Evolutionary conservation across 2,329 filamentous ascomycete species (phyloP), one percentile per base, ranked within the genome.

Genomic region (Lachnellula arida): DNA sequence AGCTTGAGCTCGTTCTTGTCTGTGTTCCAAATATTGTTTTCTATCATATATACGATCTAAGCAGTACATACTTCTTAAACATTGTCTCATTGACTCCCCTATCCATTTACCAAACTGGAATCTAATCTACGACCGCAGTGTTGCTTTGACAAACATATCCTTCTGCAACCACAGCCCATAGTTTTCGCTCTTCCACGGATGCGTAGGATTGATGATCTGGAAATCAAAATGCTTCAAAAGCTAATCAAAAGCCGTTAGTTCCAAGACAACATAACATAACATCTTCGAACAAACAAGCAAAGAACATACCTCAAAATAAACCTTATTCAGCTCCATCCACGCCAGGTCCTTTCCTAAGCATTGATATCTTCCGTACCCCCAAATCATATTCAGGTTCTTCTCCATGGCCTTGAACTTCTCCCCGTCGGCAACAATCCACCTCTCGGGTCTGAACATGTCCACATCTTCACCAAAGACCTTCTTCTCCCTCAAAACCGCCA

Each of bases 331-430:
- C 66, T 79, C 77, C 70, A 79, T 76, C 56, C 75, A 62, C 1
- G 77, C 78, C 55, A 81, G 74, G 1, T 73, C 68, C 62, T 72
- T 76, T 4, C 78, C 78, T 22, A 79, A 65, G 60, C 78, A 79
- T 60, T 71, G 66, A 57, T 70, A 76, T 37, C 71, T 72, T 0
- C 78, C 77, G 17, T 72, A 68, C 15, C 73, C 73, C 65, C 79
- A 80, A 0, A 76, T 68, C 15, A 76, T 64, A 46, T 78, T 76
- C 44, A 74, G 65, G 2, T 71, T 73, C 25, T 67, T 64, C 23
- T 71, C 68, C 70, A 75, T 77, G n/a, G 67, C 66, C 17, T 56
- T 47, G 5, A 57, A 14, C 19, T 49, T 53, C n/a, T 64, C 55
- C 12, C 28, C 35, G 14, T 23, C 32, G 6, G 64, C 68, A 0